Percentiles rank a stretch among this genome's conserved stretches.
These are phyloP conservation scores for Dothistroma septosporum DNA, from an alignment of 2,329 filamentous ascomycete genomes.

Conservation along the genomic window DNA sequence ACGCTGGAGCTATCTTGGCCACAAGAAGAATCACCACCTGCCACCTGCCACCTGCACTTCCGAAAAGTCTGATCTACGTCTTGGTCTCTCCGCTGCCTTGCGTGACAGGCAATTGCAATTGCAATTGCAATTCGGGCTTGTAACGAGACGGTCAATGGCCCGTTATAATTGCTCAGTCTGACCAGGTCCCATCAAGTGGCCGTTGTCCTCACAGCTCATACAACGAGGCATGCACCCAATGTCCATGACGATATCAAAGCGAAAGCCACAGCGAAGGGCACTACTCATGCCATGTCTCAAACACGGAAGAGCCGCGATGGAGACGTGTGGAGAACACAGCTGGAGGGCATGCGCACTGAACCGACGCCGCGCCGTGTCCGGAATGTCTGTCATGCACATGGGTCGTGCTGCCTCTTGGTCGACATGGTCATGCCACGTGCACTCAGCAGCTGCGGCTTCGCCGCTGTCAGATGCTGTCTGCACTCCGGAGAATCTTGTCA, in stretches of 20 bases:
- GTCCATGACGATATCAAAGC: background rate
- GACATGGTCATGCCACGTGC: background rate
- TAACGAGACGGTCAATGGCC: too few species aligned
- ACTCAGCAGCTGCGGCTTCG: too few species aligned
- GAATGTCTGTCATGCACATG: background rate
- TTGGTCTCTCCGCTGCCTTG: too few species aligned
- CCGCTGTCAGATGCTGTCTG: background rate
- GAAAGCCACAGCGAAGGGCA: background rate
- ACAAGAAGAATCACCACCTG: background rate
- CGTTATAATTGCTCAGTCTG: too few species aligned
- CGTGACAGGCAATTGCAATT: too few species aligned
- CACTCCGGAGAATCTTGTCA: background rate
- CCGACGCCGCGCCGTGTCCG: too few species aligned
- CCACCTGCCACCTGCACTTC: too few species aligned
- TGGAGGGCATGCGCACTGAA: background rate
- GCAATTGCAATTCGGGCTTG: too few species aligned
- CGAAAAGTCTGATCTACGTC: background rate
- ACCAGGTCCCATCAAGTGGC: too few species aligned
- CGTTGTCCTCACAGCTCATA: too few species aligned
- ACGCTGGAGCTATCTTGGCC: background rate
- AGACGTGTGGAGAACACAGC: background rate
- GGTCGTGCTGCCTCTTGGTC: background rate
- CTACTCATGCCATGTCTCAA: background rate
- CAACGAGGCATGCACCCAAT: too few species aligned
- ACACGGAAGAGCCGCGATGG: background rate